These are phyloP conservation scores for Calocybe indica DNA, from an alignment of 768 basidiomycete genomes.

Conservation along the genomic window DNA sequence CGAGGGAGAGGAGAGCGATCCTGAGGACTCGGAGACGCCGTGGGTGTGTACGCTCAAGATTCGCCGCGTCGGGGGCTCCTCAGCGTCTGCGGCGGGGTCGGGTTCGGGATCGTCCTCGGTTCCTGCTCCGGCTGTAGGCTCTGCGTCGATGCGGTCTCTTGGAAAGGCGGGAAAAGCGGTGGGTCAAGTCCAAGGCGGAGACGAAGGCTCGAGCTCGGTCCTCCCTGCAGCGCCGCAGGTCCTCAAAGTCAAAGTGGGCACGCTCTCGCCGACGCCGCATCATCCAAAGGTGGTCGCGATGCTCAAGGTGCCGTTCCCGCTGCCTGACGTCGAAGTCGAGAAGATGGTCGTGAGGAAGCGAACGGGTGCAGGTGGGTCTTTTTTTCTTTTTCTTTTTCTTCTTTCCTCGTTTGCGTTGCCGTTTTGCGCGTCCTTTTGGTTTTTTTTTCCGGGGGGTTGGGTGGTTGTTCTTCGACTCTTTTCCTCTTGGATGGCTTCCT, in stretches of 20 bases:
- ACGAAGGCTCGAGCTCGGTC: slow-evolving; percentile 3
- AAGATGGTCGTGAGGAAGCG: slow-evolving; percentile 47
- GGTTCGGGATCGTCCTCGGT: slow-evolving; percentile 8
- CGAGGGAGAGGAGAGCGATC: slow-evolving; percentile 80
- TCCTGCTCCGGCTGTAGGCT: not conserved
- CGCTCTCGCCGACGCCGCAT: slow-evolving; percentile 87
- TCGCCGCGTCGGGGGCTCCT: slow-evolving; percentile 26
- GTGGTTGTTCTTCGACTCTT: no score
- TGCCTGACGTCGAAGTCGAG: slow-evolving; percentile 78
- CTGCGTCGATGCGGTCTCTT: not conserved
- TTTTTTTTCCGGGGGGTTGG: no score
- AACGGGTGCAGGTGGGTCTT: slow-evolving; percentile 25
- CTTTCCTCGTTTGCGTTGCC: no score
- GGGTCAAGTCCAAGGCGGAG: slow-evolving; percentile 7
- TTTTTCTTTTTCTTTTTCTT: slow-evolving; percentile 2
- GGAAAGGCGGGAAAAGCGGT: slow-evolving; percentile 4
- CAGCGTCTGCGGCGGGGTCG: slow-evolving; percentile 10
- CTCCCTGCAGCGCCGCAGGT: slow-evolving; percentile 21
- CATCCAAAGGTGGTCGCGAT: slow-evolving; percentile 93
- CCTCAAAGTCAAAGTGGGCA: slow-evolving; percentile 65
- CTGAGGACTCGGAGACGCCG: slow-evolving; percentile 94
- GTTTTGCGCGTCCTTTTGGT: no score
- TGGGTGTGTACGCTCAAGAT: slow-evolving; percentile 87
- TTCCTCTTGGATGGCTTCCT: no score
- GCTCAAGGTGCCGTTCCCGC: slow-evolving; percentile 85